Evolutionary conservation across 176 grass and related monocot genomes (phyloP), one percentile per base, ranked within the genome.

Genomic region (Paspalum vaginatum): DNA sequence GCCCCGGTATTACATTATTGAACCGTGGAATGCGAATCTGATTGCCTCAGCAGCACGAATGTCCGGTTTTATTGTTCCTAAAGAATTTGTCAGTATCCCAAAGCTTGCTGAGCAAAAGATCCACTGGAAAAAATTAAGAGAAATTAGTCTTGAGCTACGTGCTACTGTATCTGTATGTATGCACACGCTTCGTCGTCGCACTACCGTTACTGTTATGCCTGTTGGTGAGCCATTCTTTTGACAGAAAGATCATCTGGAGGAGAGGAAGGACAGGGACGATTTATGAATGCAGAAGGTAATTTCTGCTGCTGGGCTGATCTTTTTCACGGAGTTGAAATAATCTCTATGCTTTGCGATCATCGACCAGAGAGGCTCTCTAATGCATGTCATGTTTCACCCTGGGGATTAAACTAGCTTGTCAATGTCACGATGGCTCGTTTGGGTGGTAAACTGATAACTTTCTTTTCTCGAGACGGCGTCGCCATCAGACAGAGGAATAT

Each of bases 321-420:
- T 47, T 47, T 13, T 13, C 9, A 39, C 18, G 7, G 76, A 56
- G 41, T 40, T 64, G 6, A 62, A 51, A 51, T 26, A 51, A 51
- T 26, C 11, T 84, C 27, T 20, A 55, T n/a, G 55, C 87, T 51
- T 89, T 66, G 83, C 79, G 82, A 67, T 65, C 32, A 85, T 89
- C 87, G 72, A 72, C 78, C 51, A 11, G 7, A 22, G 67, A 79
- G 59, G n/a, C 49, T 40, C 41, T 57, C 41, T 58, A 82, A 56
- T 82, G 71, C 14, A 41, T 91, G 76, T 72, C 77, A 87, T 66
- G 43, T 70, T 85, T 70, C 77, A 85, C 71, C 41, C n/a, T 56
- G 53, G 61, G 61, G 47, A 75, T 74, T 84, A 91, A 87, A 87
- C 11, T 91, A 61, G 45, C 11, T 9, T 32, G 81, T 81, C 41